Base-by-base conservation (phyloP, 1,139 yeast species). In the Saccharomyces hybrid region DNA sequence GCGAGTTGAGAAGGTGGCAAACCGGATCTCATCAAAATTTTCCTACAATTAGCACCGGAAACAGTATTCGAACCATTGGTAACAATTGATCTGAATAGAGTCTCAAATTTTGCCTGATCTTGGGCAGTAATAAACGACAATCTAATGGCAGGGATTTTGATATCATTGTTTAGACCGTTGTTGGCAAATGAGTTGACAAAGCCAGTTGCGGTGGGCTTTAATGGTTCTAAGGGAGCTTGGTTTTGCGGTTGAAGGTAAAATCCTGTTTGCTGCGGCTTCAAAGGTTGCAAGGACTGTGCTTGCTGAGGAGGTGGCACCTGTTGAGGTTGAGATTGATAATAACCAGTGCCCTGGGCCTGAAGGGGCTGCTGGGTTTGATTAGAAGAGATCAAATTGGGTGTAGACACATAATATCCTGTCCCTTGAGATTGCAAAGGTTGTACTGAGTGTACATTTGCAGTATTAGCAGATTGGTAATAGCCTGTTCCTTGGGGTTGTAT, bases 71-170 rank as follows among this genome's bases (percentile, higher is more conserved):
- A 95, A 23, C 91, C 88, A 41, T 78, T 75, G n/a, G 87, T 81
- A 38, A 89, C 88, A 5, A 88, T 84, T 5, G 88, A 79, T 58
- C 90, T 74, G 68, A 91, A 93, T 60, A 93, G 76, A 62, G 83
- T 83, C 68, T 88, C 96, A 66, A 88, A 93, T 70, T 88, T 86
- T 57, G 78, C 78, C 73, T 93, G 98, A 69, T 90, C 98, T 46
- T 82, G 82, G 20, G 87, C 84, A 3, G 95, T 83, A 60, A 93
- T 81, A 66, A 93, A 93, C 9, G 96, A 84, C 54, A 93, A 76
- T 60, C 97, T 78, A 57, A 85, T 84, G 56, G 72, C 71, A 25
- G 89, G 90, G 58, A 83, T 81, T 63, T 81, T 82, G 57, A 77
- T 53, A 56, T 70, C 72, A 48, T 67, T 67, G 64, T 77, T 70